Base-by-base conservation (phyloP, 2,329 filamentous ascomycete species). In the Mycogone perniciosa region DNA sequence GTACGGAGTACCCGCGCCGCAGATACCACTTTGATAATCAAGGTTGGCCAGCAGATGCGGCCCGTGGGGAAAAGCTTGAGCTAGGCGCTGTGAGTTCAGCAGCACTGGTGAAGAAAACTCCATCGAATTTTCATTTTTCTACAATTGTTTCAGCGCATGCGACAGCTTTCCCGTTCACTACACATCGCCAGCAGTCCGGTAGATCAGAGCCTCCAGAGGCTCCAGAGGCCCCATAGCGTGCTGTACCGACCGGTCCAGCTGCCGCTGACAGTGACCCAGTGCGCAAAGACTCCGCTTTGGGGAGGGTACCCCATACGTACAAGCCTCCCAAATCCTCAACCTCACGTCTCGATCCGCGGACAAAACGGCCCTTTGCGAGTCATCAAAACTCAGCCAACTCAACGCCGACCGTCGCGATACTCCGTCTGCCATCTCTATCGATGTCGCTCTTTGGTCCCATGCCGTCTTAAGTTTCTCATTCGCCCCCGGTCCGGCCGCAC, bases 281-380 rank as follows among this genome's bases (percentile, higher is more conserved):
- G 57, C 60, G 57, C 60, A 66, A 65, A 66, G 63, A 64, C 67
- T 51, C 67, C 67, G 66, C 66, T 70, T 69, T 59, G 63, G 67
- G 64, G 67, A 65, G 66, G 65, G 63, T 64, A 62, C 64, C 62
- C 52, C 52, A 51, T 54, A 44, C 52, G 43, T 54, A 62, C 64
- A 61, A 61, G 62, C 64, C 57, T 62, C 64, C 70, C 67, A 67
- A 73, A 72, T 67, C 68, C 70, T 74, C 68, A 76, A 81, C 77
- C 71, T 81, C 77, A 79, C 69, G 71, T 73, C 72, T 75, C 67
- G 69, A 71, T 70, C 69, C 69, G 69, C 76, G 71, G 71, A 69
- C 67, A 73, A 77, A 76, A 73, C 66, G 64, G 64, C 66, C 64
- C 57, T 66, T 68, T 69, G 63, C 68, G 69, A 74, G 67, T 69